Base-by-base conservation (phyloP, 1,284 basidiomycete species). In the Porogramme epimiltina region DNA sequence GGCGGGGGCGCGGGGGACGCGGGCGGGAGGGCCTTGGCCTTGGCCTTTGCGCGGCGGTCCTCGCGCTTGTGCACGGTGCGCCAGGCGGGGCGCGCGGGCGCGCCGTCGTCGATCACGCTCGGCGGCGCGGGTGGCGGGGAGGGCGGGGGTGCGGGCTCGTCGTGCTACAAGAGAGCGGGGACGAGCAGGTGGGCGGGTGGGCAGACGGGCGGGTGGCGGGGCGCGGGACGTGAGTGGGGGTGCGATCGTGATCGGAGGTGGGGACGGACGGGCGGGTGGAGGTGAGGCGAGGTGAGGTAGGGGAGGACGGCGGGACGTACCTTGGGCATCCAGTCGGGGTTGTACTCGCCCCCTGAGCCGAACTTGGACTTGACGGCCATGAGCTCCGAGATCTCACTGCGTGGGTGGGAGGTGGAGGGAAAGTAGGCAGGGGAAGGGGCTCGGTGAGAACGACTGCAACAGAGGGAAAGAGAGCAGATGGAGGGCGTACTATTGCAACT, bases 341-440 rank as follows among this genome's bases (percentile, higher is more conserved):
- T 74, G 61, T 82, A 89, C 58, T 88, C 84, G 19, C 85, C 85
- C 22, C 82, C 84, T 3, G 80, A 76, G 24, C 87, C 84, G 62
- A 86, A 84, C 67, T 89, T 89, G 18, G 87, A 82, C 68, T 87
- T 87, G 51, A 88, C 77, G 43, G 77, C 76, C 85, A 89, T 87
- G 55, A 89, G 73, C 65, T 88, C 87, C 20, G 87, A 81, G 52
- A 89, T 87, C 67, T 89, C 87, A 56, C 86, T 89, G 62, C 18
- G n/a, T 24, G 28, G 42, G 47, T 49, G 16, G n/a, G 19, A 20
- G 42, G 47, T 49, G 16, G n/a, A 20, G n/a, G 28, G 10, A 26
- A 23, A 4, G 19, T 24, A 44, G 22, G 1, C 18, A 13, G 25
- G 18, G 16, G 6, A 42, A 15, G n/a, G 9, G 28, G 28, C n/a